phyloP scores from a whole-genome alignment of 1,284 basidiomycete species.

The Boletus sp. region DNA sequence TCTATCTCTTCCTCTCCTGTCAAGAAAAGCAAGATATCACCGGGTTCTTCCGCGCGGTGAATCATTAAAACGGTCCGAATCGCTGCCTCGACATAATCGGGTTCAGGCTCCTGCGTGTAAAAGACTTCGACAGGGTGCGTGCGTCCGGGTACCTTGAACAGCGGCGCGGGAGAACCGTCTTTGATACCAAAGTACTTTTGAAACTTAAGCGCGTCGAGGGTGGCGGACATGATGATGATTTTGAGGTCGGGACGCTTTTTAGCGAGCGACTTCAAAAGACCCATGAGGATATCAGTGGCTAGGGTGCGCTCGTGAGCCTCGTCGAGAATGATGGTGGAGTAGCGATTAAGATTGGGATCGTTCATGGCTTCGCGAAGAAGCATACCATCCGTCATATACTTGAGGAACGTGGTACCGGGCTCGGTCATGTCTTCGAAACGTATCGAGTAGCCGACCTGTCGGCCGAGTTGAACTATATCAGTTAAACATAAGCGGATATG shows the following conservation, averaged over 20 bases:
- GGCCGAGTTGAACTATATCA: slow-evolving; percentile 75
- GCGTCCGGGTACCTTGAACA: slow-evolving; percentile 95
- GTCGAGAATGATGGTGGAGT: slow-evolving; percentile 97
- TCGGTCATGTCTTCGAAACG: slow-evolving; percentile 99
- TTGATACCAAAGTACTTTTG: slow-evolving; percentile 88
- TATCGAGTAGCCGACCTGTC: slow-evolving; percentile 96
- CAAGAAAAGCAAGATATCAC: slow-evolving; percentile 92
- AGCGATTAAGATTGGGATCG: slow-evolving; percentile 84
- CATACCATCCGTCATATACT: slow-evolving; percentile 99
- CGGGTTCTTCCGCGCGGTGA: slow-evolving; percentile 91
- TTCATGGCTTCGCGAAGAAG: slow-evolving; percentile 96
- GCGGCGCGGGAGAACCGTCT: slow-evolving; percentile 59
- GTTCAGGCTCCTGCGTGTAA: slow-evolving; percentile 94
- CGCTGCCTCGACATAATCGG: slow-evolving; percentile 96
- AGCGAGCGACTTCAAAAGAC: slow-evolving; percentile 75
- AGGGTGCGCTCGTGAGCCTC: slow-evolving; percentile 98
- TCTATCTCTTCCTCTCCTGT: slow-evolving; percentile 99
- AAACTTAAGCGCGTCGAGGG: slow-evolving; percentile 95
- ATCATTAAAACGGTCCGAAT: slow-evolving; percentile 98
- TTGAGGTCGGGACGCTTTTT: slow-evolving; percentile 86
- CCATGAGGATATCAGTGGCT: slow-evolving; percentile 98
- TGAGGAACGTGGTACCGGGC: slow-evolving; percentile 85
- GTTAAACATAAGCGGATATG: slow-evolving; percentile 6
- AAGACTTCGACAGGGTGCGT: slow-evolving; percentile 96
- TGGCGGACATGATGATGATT: slow-evolving; percentile 98